Evolutionary conservation across 2,329 filamentous ascomycete genomes (phyloP), one percentile per base, ranked within the genome.

Genomic region (Diaporthe caulivora): DNA sequence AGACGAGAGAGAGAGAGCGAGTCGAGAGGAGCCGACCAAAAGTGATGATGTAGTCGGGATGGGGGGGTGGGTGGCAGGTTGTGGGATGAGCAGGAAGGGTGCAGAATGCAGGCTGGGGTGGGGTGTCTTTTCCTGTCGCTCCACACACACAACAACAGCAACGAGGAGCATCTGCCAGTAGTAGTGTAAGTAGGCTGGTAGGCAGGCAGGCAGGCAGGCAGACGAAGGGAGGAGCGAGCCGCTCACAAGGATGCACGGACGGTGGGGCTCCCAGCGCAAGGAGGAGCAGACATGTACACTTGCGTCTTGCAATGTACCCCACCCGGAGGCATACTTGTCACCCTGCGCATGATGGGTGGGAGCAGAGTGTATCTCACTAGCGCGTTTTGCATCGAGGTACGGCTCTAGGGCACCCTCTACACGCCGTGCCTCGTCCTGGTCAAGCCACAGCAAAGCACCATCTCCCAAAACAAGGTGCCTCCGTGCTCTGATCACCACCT

Each of bases 1-100:
- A 51, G 44, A 37, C 26, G 62, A 65, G 11, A 40, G 37, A 6
- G 57, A 40, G 57, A 24, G 24, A 49, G 60, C 34, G 26, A 31
- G 42, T 37, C 21, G 62, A 67, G 44, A 53, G 62, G 44, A 67
- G 62, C 47, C 53, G 62, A 53, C 62, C 24, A 40, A 47, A 53
- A 53, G 62, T 67, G 47, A 67, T 67, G 62, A 67, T 67, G 62
- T 67, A 67, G 62, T 67, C 47, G 47, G 47, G 62, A 67, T 40
- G 62, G 62, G n/a, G n/a, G n/a, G n/a, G n/a, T n/a, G n/a, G 62
- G 2, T 67, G 47, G 47, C 44, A 67, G 62, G 18, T 8, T 67
- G 62, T 67, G 40, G 62, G 47, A 67, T 51, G 44, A 34, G 62
- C 18, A 65, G 29, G 58, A 62, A 62, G 58, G 58, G 42, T 65